Evolutionary conservation across 1,284 basidiomycete genomes (phyloP).

Genomic region (Ceratobasidium papillatum): DNA sequence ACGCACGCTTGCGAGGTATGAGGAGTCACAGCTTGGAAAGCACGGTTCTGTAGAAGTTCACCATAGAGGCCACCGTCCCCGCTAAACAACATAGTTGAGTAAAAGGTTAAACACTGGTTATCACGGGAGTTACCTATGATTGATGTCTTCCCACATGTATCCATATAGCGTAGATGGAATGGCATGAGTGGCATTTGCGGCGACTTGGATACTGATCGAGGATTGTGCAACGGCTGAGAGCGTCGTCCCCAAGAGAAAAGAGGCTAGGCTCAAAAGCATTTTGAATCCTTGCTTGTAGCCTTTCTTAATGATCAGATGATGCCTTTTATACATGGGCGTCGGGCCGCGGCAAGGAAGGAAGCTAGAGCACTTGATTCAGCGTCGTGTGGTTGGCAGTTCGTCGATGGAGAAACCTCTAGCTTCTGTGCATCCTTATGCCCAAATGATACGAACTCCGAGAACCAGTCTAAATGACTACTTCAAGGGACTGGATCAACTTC

Average conservation of each 20-base stretch:
- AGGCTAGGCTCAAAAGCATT: neutral
- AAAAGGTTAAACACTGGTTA: too few species aligned
- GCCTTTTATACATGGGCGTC: neutral
- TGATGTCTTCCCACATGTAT: slow-evolving; percentile 44
- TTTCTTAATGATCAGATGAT: neutral
- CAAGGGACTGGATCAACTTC: neutral
- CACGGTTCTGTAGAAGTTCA: slow-evolving; percentile 40
- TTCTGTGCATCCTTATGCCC: neutral
- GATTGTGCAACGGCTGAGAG: neutral
- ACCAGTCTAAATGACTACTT: neutral
- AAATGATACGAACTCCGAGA: neutral
- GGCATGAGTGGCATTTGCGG: slow-evolving; percentile 32
- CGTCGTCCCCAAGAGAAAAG: neutral
- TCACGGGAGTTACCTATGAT: slow-evolving; percentile 18
- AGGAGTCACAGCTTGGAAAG: slow-evolving; percentile 25
- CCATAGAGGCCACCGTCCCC: slow-evolving; percentile 44
- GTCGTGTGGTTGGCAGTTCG: neutral
- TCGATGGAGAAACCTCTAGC: too few species aligned
- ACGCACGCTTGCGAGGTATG: slow-evolving; percentile 31
- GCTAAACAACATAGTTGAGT: neutral
- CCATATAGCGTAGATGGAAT: slow-evolving; percentile 42
- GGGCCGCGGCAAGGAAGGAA: neutral
- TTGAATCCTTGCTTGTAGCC: too few species aligned
- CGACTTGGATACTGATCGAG: slow-evolving; percentile 21
- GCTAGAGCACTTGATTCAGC: neutral